Percentiles rank a stretch among this genome's conserved stretches.
Conservation (phyloP, 495 filamentous ascomycete genomes). For the Entonaema liquescens region DNA sequence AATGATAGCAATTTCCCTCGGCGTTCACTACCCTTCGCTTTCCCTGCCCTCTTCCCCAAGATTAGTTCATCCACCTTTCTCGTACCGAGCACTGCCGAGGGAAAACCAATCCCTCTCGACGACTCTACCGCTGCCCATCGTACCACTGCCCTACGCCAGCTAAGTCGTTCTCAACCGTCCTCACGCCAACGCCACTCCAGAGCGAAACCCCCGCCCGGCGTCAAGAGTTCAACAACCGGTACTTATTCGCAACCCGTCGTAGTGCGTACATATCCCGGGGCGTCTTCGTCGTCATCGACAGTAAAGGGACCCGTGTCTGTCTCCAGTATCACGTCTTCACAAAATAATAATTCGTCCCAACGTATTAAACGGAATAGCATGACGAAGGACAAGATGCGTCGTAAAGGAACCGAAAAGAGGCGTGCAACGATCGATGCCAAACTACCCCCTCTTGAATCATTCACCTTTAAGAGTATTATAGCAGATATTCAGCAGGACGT, state of each 20-base stretch:
- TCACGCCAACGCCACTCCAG: slow-evolving; percentile 54
- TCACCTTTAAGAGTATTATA: slow-evolving; percentile 67
- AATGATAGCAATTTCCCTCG: slow-evolving; percentile 19
- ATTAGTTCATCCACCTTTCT: slow-evolving; percentile 55
- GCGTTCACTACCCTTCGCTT: slow-evolving; percentile 47
- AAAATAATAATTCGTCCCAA: slow-evolving; percentile 14
- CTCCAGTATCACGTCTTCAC: slow-evolving; percentile 9
- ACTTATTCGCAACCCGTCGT: slow-evolving; percentile 66
- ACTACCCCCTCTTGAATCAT: slow-evolving; percentile 64
- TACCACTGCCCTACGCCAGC: slow-evolving; percentile 54
- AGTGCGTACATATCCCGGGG: slow-evolving; percentile 62
- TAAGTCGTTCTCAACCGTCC: slow-evolving; percentile 56
- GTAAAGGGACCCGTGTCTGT: slow-evolving; percentile 13
- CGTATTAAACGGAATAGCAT: slow-evolving; percentile 23
- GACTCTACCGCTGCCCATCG: slow-evolving; percentile 51
- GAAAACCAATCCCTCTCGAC: slow-evolving; percentile 55
- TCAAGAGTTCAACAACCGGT: slow-evolving; percentile 57
- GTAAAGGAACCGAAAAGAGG: slow-evolving; percentile 42
- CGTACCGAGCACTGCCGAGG: slow-evolving; percentile 56
- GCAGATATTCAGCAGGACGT: slow-evolving; percentile 58
- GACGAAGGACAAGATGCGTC: slow-evolving; percentile 43
- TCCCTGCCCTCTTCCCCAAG: slow-evolving; percentile 50
- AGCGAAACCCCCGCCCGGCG: slow-evolving; percentile 35
- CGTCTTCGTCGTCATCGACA: slow-evolving; percentile 36
- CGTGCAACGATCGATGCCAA: slow-evolving; percentile 34